Conservation (phyloP, 2,329 filamentous ascomycete genomes). For the Mycosphaerella arachidis region DNA sequence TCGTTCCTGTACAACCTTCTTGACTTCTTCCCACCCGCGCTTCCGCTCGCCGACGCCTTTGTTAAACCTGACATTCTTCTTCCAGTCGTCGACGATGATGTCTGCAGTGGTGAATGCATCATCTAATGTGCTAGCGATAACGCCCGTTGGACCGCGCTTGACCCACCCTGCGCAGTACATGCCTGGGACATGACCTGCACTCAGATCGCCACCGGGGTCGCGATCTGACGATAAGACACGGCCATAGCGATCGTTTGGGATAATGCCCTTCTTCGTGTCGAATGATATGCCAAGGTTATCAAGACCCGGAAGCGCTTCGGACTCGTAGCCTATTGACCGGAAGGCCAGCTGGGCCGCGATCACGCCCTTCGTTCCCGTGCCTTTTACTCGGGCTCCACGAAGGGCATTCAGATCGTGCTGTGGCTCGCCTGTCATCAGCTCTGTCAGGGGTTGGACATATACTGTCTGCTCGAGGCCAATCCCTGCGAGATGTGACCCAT, state of each 20-base stretch:
- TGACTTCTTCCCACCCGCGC: conserved; percentile 74
- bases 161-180: conserved; percentile 96
- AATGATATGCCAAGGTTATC: conserved; percentile 71
- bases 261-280: conserved; percentile 66
- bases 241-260: conserved; percentile 77
- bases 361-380: conserved; percentile 30
- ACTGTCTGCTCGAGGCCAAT: conserved; percentile 61
- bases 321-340: conserved; percentile 92
- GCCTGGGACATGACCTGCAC: conserved; percentile 57
- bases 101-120: conserved; percentile 90
- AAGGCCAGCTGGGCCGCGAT: conserved; percentile 72
- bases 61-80: conserved; percentile 42
- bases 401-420: conserved; percentile 28
- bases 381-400: conserved; percentile 24
- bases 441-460: conserved; percentile 22
- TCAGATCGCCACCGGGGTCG: conserved; percentile 39
- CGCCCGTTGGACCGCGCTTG: conserved; percentile 87
- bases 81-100: conserved; percentile 75
- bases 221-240: conserved; percentile 54
- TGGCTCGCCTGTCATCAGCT: conserved; percentile 25
- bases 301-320: conserved; percentile 70
- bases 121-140: conserved; percentile 93
- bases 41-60: conserved; percentile 36
- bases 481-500: conserved; percentile 52
- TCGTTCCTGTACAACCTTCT: conserved; percentile 52